A percentile compares a stretch with the other conserved stretches of the same genome.
Conservation (phyloP, 2,329 filamentous ascomycete species). For the Paraconiothyrium brasiliense region DNA sequence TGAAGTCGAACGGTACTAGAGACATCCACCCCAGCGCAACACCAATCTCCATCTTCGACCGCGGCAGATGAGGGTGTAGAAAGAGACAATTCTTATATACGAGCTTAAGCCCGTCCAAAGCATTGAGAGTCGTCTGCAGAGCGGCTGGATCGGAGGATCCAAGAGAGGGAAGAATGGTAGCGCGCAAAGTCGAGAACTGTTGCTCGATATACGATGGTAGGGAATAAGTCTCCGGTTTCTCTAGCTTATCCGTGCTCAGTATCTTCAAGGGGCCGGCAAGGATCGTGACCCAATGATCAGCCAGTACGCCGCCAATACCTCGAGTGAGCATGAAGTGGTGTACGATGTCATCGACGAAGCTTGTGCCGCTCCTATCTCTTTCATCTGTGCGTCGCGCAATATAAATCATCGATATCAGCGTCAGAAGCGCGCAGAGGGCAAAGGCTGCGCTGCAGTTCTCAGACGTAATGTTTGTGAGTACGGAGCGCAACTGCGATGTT, state of each 20-base stretch:
- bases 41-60: conserved; percentile 9
- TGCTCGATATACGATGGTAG: conserved; percentile 1
- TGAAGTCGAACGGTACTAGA: conserved; percentile 11
- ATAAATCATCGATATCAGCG: conserved; percentile 16
- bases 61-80: conserved; percentile 12
- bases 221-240: conserved; percentile 4
- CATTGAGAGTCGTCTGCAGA: not conserved
- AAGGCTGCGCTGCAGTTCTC: conserved; percentile 14
- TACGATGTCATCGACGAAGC: conserved; percentile 13
- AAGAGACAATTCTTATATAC: conserved; percentile 14
- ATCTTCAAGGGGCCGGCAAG: conserved; percentile 1
- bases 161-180: conserved; percentile 1
- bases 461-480: conserved; percentile 12
- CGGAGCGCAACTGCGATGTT: conserved; percentile 12
- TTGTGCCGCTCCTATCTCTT: conserved; percentile 5
- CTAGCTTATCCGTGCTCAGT: conserved; percentile 6
- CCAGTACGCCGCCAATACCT: conserved; percentile 14
- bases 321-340: conserved; percentile 19
- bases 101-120: conserved; percentile 9
- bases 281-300: conserved; percentile 13
- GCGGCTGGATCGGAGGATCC: not conserved
- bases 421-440: conserved; percentile 15
- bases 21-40: conserved; percentile 16
- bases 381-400: conserved; percentile 13
- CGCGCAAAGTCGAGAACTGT: conserved; percentile 8